Evolutionary conservation across 2,329 filamentous ascomycete genomes (phyloP), one percentile per base, ranked within the genome.

Genomic region (Cladophialophora immunda): DNA sequence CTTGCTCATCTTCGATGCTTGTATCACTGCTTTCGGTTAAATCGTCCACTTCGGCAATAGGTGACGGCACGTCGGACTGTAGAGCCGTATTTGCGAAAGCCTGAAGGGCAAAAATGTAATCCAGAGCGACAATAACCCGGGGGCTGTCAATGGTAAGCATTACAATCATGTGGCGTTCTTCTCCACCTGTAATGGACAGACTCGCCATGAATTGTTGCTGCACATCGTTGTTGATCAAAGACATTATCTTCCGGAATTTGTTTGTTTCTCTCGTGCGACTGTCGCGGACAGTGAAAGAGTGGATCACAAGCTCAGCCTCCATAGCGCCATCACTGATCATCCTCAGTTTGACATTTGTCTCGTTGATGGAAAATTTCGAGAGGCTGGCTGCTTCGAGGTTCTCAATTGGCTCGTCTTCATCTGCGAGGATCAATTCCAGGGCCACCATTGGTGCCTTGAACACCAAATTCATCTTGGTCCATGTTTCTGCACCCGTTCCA

Each of bases 231-330:
- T 97, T 98, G 75, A 94, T 93, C 63, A 97, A 90, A 1, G 94
- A 94, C 95, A 99, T 98, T 80, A 99, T 97, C 78, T 94, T 96
- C 58, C 93, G 89, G 84, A 96, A 99, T 76, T 97, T 97, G 82
- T 97, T 99, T 4, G 90, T 92, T 73, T 97, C 94, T 62, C 88
- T 87, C 4, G 89, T 89, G n/a, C 96, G 90, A 70, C 91, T 97
- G 77, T 99, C 95, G 64, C 92, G 88, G 71, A 98, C 97, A 0
- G 93, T 97, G 77, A 99, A 97, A 0, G 94, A 95, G 67, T 95
- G 91, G 17, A 99, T 93, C 38, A 97, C 85, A 6, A 99, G 86
- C 76, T 99, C 96, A 2, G 94, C 93, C 77, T 99, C 95, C 47
- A 99, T 80, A 0, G 94, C 94, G 6, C 91, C 90, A 77, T 99